phyloP scores from a whole-genome alignment of 2,329 filamentous ascomycete species.

The Aspergillus sp. region DNA sequence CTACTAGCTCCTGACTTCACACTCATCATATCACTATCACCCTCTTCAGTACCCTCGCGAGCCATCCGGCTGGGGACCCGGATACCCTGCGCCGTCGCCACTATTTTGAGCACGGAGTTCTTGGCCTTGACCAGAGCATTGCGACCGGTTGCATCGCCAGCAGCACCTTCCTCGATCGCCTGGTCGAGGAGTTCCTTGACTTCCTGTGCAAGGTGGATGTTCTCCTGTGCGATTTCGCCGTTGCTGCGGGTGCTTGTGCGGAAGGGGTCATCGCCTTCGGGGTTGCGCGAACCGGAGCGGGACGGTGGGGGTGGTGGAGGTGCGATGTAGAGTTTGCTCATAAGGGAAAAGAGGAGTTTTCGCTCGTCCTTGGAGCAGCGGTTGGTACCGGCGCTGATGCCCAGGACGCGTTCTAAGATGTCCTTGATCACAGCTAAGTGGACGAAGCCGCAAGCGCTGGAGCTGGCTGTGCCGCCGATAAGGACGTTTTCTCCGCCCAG shows the following conservation, averaged over 20 bases:
- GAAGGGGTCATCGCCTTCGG: conserved; percentile 57
- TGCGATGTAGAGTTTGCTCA: conserved; percentile 71
- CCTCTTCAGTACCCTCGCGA: conserved; percentile 26
- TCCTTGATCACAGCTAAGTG: conserved; percentile 73
- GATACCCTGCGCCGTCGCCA: conserved; percentile 44
- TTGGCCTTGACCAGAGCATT: conserved; percentile 43
- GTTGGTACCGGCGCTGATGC: conserved; percentile 30
- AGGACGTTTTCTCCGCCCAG: conserved; percentile 46
- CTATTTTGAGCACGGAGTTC: conserved; percentile 36
- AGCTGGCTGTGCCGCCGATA: conserved; percentile 48
- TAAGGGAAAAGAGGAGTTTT: conserved; percentile 68
- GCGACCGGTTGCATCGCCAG: conserved; percentile 36
- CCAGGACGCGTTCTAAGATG: conserved; percentile 66
- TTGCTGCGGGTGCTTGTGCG: conserved; percentile 43
- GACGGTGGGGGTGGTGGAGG: conserved; percentile 53
- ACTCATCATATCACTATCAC: conserved; percentile 24
- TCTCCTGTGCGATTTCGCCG: conserved; percentile 45
- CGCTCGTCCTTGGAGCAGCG: conserved; percentile 63
- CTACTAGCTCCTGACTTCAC: conserved; percentile 20
- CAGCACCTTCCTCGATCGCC: conserved; percentile 43
- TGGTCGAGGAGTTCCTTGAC: conserved; percentile 55
- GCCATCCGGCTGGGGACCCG: conserved; percentile 25
- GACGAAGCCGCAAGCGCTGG: conserved; percentile 60
- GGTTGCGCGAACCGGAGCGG: conserved; percentile 30
- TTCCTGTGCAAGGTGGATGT: conserved; percentile 47